Base-by-base conservation (phyloP, 2,329 filamentous ascomycete species). In the Fusarium coicis region DNA sequence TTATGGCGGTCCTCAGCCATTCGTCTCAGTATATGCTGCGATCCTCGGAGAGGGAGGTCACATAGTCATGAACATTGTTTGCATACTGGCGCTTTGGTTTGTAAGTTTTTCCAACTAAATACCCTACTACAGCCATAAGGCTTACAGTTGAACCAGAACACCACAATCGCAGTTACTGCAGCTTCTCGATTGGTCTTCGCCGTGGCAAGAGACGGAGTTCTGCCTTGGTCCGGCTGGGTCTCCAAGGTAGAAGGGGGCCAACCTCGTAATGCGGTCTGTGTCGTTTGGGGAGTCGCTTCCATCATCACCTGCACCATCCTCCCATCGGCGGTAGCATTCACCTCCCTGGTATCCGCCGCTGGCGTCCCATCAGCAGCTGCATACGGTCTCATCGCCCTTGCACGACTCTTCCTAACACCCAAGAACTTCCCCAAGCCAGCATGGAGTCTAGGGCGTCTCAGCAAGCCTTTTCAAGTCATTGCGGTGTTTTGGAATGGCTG, bases 361-460 rank as follows among this genome's bases (percentile, higher is more conserved):
- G 60, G 43, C 3, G 60, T 63, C 0, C 60, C 60, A 0, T 63
- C 60, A 1, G 60, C 60, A 6, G 60, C 60, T 21, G 60, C 60
- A 23, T 63, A 63, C 3, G 60, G 60, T 1, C 42, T 63, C 2
- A 63, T 63, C 2, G 34, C 2, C 9, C 53, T 63, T n/a, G 42
- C 18, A 0, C n/a, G 60, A 8, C 60, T 63, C 5, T 16, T 28
- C 1, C 53, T 63, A 0, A 63, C 53, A 21, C 60, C 60, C 1
- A 63, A 63, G 19, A 63, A 30, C 12, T 63, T 63, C 23, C 60
- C 60, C 19, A 63, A 63, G 9, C 60, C 60, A 21, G 60, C 60
- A 11, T 63, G 60, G 60, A 63, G 60, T 4, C 7, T 63, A 3
- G 60, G 60, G 3, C 42, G 36, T 0, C 36, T 47, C 7, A 63